Evolutionary conservation across 129 eudicot species (phyloP), one percentile per base, ranked within the genome.

Genomic region (Deinandra increscens): DNA sequence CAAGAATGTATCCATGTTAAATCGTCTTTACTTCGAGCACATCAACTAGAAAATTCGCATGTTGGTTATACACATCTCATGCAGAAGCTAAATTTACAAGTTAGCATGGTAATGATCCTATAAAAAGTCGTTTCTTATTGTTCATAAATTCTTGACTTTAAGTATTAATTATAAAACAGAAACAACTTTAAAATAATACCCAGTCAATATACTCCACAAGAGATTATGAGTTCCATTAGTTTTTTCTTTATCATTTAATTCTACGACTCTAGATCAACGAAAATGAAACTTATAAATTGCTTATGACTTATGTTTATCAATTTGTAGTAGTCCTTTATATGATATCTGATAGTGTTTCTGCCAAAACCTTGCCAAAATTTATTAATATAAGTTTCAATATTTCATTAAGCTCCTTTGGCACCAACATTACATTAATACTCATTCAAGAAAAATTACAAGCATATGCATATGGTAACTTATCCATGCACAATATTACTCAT

Each of bases 21-120:
- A 6, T 65, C 55, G 14, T 65, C 70, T 65, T 65, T 23, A 63
- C 70, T 66, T 66, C 56, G 12, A 43, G 23, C 39, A 44, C 39
- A 66, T 64, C 69, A 64, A 64, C 43, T 9, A 14, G 20, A 44
- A 66, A 26, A 13, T 66, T 26, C 42, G 14, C 54, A 43, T 11
- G 9, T 66, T 11, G 11, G 26, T 66, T 66, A 64, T 4, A 15
- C 56, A 44, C 42, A 1, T 44, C 41, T 66, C 58, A 38, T 17
- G 15, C 36, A 19, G 15, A n/a, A 19, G 19, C 69, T 64, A 10
- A 54, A 20, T 7, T 54, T 20, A 54, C 14, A 56, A 56, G 38
- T 29, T 56, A 56, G n/a, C 63, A 58, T 58, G 38, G 64, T 8
- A 19, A 51, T 9, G 31, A 58, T 58, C 64, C 39, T 29, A 23